phyloP scores from a whole-genome alignment of 2,329 filamentous ascomycete species.

The Didymella keratinophila region DNA sequence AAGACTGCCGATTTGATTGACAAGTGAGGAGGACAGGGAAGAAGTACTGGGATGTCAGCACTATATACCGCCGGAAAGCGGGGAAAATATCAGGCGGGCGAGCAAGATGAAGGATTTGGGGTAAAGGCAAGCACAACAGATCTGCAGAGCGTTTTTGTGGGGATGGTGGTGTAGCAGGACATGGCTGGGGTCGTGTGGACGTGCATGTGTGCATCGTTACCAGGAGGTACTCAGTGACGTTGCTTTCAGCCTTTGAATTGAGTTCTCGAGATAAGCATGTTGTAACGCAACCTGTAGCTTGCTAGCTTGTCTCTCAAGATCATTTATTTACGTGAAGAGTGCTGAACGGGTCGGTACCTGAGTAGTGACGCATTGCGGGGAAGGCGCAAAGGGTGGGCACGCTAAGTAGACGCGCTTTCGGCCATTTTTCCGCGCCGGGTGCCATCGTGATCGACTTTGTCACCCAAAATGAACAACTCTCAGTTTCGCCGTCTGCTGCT shows the following conservation, averaged over 20 bases:
- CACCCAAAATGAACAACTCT: constrained; percentile 82
- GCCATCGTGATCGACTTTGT: neutral
- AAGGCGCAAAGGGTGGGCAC: neutral
- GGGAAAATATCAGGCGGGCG: constrained; percentile 7
- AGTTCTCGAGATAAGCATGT: neutral
- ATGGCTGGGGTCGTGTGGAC: neutral
- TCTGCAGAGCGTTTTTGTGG: constrained; percentile 16
- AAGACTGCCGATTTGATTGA: neutral
- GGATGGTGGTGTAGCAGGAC: constrained; percentile 1
- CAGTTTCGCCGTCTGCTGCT: constrained; percentile 86
- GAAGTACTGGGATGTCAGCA: neutral
- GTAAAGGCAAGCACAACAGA: constrained; percentile 13
- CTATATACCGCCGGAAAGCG: constrained; percentile 12
- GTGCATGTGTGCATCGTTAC: neutral
- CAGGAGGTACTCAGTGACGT: neutral
- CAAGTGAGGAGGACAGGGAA: neutral
- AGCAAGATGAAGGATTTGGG: constrained; percentile 10
- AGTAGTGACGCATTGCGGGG: constrained; percentile 17
- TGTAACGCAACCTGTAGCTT: neutral
- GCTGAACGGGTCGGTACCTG: neutral
- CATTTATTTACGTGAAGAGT: neutral
- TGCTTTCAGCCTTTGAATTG: neutral
- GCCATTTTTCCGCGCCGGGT: constrained; percentile 7
- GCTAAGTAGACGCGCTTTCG: constrained; percentile 13
- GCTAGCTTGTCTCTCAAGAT: neutral